Evolutionary conservation across 371 early-diverging fungal genomes (phyloP).

Genomic region (Haplosporangium sp.): DNA sequence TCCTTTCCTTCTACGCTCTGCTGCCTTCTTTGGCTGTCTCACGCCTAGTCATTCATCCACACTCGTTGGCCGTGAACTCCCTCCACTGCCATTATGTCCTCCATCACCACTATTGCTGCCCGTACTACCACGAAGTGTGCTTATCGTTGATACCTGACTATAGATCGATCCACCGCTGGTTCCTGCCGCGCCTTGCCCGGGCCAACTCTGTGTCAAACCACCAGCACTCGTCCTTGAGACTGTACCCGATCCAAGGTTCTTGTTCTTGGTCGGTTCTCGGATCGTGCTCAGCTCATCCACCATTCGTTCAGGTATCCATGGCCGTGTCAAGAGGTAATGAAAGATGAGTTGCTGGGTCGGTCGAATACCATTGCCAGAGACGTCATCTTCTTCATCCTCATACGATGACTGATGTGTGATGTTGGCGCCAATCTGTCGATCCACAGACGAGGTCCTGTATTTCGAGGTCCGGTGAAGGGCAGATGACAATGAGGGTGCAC

Average conservation of each 20-base stretch:
- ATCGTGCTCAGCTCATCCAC: slow-evolving; percentile 77
- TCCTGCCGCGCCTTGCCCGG: slow-evolving; percentile 17
- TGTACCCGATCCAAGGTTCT: slow-evolving; percentile 16
- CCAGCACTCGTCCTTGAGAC: slow-evolving; percentile 27
- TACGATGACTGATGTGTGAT: slow-evolving; percentile 54
- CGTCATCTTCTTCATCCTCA: slow-evolving; percentile 58
- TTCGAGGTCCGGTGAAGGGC: slow-evolving; percentile 67
- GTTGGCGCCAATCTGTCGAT: slow-evolving; percentile 57
- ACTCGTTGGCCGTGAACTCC: slow-evolving; percentile 61
- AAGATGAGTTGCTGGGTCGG: slow-evolving; percentile 62
- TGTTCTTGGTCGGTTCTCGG: slow-evolving; percentile 74
- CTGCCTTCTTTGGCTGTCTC: too few relatives aligned
- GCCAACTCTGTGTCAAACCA: slow-evolving; percentile 49
- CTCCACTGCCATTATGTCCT: slow-evolving; percentile 57
- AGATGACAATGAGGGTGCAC: slow-evolving; percentile 61
- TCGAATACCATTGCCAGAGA: slow-evolving; percentile 48
- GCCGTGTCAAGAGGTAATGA: slow-evolving; percentile 75
- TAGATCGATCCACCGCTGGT: slow-evolving; percentile 24
- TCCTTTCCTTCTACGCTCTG: too few relatives aligned
- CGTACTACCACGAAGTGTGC: slow-evolving; percentile 53
- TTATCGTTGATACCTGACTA: slow-evolving; percentile 38
- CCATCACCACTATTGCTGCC: slow-evolving; percentile 55
- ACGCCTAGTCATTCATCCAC: slow-evolving; percentile 62
- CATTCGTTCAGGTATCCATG: slow-evolving; percentile 74
- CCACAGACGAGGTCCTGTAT: slow-evolving; percentile 58